Percentiles rank a stretch among this genome's conserved stretches.
phyloP scores from a whole-genome alignment of 2,329 filamentous ascomycete species.

The Hypoxylon sp. region DNA sequence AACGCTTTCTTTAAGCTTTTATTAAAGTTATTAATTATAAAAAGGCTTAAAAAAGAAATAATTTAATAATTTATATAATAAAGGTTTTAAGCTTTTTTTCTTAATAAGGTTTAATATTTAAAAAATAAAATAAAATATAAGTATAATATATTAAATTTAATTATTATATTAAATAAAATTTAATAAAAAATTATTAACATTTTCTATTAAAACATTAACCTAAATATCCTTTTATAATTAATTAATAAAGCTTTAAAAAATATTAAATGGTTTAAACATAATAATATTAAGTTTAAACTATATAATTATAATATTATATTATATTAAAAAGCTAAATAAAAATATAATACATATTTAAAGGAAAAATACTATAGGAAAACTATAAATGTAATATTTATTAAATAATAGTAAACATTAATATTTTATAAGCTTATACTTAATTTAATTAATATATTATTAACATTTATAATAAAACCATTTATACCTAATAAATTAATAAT shows the following conservation, averaged over 20 bases:
- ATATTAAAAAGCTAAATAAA: not conserved
- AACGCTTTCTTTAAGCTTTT: not conserved
- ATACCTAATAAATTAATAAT: too few relatives aligned
- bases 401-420: not conserved
- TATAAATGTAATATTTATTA: constrained; percentile 2
- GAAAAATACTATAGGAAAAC: not conserved
- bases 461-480: too few relatives aligned
- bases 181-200: not conserved
- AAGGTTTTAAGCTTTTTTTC: not conserved
- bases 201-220: not conserved
- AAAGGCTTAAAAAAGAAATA: too few relatives aligned
- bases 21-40: too few relatives aligned
- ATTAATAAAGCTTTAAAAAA: constrained; percentile 6
- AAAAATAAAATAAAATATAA: constrained; percentile 3
- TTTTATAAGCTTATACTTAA: not conserved
- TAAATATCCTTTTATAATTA: not conserved
- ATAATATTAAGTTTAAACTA: constrained; percentile 2
- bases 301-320: not conserved
- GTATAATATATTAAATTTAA: constrained; percentile 1
- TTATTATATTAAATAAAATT: constrained; percentile 11
- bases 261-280: constrained; percentile 2
- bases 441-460: not conserved
- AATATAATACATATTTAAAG: constrained; percentile 4
- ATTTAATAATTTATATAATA: too few relatives aligned
- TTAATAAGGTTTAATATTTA: not conserved